These are phyloP conservation scores for Paraconiothyrium brasiliense DNA, from an alignment of 2,329 filamentous ascomycete species.

Conservation along the genomic window DNA sequence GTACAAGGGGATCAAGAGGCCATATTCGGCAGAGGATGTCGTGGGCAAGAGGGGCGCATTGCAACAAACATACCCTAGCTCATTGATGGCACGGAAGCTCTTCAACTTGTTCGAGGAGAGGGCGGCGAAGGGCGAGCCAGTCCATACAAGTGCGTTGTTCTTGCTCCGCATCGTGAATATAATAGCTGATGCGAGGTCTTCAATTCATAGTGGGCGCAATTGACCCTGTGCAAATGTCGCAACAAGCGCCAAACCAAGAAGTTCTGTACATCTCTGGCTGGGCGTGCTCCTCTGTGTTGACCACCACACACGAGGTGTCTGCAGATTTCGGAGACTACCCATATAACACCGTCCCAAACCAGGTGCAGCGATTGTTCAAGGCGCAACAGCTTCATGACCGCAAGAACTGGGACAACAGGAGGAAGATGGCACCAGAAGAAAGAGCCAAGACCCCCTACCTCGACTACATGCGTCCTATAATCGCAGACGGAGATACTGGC, in stretches of 20 bases:
- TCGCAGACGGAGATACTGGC: conserved; percentile 94
- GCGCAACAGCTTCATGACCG: conserved; percentile 97
- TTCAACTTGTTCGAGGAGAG: conserved; percentile 88
- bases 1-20: conserved; percentile 88
- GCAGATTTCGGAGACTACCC: conserved; percentile 98
- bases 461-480: conserved; percentile 93
- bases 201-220: conserved; percentile 82
- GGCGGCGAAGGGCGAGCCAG: conserved; percentile 80
- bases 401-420: conserved; percentile 88
- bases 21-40: conserved; percentile 89
- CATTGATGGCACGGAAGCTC: conserved; percentile 92
- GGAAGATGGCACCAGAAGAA: conserved; percentile 78
- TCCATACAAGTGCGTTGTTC: conserved; percentile 81
- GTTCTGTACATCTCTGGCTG: conserved; percentile 96
- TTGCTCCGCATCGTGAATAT: conserved; percentile 31
- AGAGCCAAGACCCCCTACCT: conserved; percentile 80
- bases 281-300: conserved; percentile 94
- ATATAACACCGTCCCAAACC: conserved; percentile 98
- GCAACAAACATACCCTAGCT: conserved; percentile 88
- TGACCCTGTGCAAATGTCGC: conserved; percentile 99
- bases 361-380: conserved; percentile 95
- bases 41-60: conserved; percentile 92
- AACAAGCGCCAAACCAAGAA: conserved; percentile 95
- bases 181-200: conserved; percentile 39
- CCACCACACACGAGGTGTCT: conserved; percentile 94